Evolutionary conservation across 176 grass and related monocot genomes (phyloP).

Genomic region (Lolium rigidum): DNA sequence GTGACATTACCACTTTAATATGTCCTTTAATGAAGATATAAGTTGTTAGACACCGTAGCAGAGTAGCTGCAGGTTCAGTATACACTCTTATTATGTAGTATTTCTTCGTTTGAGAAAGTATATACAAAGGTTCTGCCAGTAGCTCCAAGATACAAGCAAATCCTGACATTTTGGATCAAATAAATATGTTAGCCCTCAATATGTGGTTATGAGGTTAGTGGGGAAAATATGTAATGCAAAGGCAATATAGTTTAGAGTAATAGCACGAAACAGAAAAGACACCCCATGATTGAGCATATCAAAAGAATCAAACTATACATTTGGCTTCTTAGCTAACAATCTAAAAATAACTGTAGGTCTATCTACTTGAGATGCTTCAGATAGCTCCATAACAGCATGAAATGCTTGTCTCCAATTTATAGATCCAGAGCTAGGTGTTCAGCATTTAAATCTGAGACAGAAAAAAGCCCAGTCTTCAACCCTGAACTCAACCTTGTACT

Average conservation of each 20-base stretch:
- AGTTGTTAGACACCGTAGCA: constrained; percentile 83
- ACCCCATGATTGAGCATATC: constrained; percentile 1
- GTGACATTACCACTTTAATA: constrained; percentile 65
- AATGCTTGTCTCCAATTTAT: constrained; percentile 16
- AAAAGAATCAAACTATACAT: neutral
- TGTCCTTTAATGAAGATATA: constrained; percentile 73
- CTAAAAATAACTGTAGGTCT: neutral
- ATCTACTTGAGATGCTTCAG: neutral
- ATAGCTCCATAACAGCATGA: constrained; percentile 28
- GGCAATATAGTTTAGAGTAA: constrained; percentile 3
- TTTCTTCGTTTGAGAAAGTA: constrained; percentile 93
- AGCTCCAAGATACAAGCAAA: constrained; percentile 96
- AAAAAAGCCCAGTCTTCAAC: neutral
- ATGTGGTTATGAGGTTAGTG: constrained; percentile 5
- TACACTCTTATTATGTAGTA: constrained; percentile 82
- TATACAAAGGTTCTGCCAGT: constrained; percentile 91
- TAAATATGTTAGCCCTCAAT: constrained; percentile 35
- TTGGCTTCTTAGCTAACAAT: neutral
- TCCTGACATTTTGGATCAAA: constrained; percentile 62
- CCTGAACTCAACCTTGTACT: neutral
- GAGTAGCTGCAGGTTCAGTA: constrained; percentile 76
- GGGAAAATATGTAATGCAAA: constrained; percentile 5
- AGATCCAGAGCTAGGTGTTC: neutral
- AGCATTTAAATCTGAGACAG: constrained; percentile 28
- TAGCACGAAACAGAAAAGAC: neutral